Percentiles rank a stretch among this genome's conserved stretches.
Conservation (phyloP, 306 rosid genomes). For the Herpetospermum pedunculosum region DNA sequence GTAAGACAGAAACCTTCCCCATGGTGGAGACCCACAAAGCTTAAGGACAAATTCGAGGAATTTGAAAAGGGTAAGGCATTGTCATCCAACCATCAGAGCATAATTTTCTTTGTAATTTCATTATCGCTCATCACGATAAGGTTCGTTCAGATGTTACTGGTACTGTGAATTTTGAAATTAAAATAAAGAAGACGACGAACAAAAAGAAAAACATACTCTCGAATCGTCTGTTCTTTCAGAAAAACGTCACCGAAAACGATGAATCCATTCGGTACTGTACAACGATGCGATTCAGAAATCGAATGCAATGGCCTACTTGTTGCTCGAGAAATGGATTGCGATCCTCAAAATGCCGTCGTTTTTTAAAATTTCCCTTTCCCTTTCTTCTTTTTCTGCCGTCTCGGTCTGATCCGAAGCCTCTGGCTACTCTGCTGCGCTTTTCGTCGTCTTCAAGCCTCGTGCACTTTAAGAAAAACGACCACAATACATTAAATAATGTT, state of each 20-base stretch:
- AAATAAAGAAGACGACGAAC: neutral
- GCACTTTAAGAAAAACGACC: constrained; percentile 1
- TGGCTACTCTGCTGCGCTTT: constrained; percentile 7
- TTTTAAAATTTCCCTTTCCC: neutral
- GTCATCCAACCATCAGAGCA: constrained; percentile 3
- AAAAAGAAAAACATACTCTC: neutral
- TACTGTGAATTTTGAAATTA: neutral
- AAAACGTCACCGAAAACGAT: neutral
- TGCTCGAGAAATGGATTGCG: neutral
- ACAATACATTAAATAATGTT: neutral
- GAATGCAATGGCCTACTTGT: neutral
- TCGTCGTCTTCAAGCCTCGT: constrained; percentile 10
- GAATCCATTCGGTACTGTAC: neutral
- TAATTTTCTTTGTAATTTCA: neutral
- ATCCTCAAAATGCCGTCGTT: neutral
- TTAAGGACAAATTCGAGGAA: constrained; percentile 5
- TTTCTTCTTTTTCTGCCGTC: neutral
- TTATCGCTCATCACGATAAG: constrained; percentile 1
- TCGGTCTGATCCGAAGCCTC: constrained; percentile 11
- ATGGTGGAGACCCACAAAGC: constrained; percentile 8
- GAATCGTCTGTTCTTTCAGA: neutral
- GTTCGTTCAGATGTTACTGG: neutral
- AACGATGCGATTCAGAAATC: neutral
- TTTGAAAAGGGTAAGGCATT: constrained; percentile 7
- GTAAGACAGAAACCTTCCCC: neutral